Conservation (phyloP, 1,284 basidiomycete species). For the Rhizoctonia solani region DNA sequence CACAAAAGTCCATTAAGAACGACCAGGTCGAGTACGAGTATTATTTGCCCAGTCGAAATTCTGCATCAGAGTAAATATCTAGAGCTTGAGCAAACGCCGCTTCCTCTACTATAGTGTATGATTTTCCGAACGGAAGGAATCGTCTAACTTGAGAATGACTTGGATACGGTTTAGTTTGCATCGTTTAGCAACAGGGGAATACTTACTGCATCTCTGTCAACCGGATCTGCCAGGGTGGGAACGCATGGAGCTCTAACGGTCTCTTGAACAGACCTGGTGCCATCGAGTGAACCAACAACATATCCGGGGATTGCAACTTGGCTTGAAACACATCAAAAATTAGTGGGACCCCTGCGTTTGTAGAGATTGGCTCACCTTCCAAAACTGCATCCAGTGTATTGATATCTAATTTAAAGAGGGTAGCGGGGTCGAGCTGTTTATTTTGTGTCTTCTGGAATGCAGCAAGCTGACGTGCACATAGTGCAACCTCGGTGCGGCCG, state of each 20-base stretch:
- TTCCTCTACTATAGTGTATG: slow-evolving; percentile 25
- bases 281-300: slow-evolving; percentile 32
- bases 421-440: slow-evolving; percentile 11
- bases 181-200: background rate
- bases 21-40: background rate
- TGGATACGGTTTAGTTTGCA: background rate
- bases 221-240: slow-evolving; percentile 33
- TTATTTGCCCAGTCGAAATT: slow-evolving; percentile 30
- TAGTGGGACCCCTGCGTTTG: background rate
- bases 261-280: slow-evolving; percentile 24
- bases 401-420: slow-evolving; percentile 27
- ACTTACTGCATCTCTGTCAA: slow-evolving; percentile 34
- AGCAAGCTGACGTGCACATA: slow-evolving; percentile 33
- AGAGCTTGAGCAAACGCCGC: slow-evolving; percentile 23
- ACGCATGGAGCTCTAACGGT: slow-evolving; percentile 27
- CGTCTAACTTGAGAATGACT: slow-evolving; percentile 30
- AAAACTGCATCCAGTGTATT: slow-evolving; percentile 30
- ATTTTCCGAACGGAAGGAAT: slow-evolving; percentile 24
- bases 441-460: slow-evolving; percentile 24
- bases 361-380: slow-evolving; percentile 3
- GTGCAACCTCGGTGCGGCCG: slow-evolving; percentile 30
- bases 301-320: slow-evolving; percentile 32
- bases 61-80: slow-evolving; percentile 32
- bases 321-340: slow-evolving; percentile 9
- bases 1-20: background rate